Evolutionary conservation across 306 rosid genomes (phyloP).

Genomic region (Mimosa bimucronata): DNA sequence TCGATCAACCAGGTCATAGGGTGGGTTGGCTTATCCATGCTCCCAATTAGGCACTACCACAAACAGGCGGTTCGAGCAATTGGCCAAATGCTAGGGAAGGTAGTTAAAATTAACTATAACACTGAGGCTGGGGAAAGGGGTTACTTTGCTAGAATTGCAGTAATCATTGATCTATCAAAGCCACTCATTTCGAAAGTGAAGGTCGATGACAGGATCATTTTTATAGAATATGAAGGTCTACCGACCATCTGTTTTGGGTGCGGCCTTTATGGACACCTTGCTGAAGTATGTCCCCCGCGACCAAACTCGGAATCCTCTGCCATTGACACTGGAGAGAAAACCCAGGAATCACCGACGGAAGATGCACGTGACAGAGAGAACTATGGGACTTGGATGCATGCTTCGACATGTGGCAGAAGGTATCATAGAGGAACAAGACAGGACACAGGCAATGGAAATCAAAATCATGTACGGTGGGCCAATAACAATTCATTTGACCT

Average conservation of each 20-base stretch:
- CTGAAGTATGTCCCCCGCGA: neutral
- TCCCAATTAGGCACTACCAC: neutral
- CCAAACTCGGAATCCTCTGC: too few relatives aligned
- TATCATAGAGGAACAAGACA: neutral
- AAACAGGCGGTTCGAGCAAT: too few relatives aligned
- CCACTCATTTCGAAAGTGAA: neutral
- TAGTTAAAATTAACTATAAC: too few relatives aligned
- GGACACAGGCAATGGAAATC: too few relatives aligned
- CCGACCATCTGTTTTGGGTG: too few relatives aligned
- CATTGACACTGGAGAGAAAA: too few relatives aligned
- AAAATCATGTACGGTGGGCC: too few relatives aligned
- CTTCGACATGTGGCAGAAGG: neutral
- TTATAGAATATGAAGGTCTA: too few relatives aligned
- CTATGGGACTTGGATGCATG: too few relatives aligned
- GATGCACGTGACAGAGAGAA: too few relatives aligned
- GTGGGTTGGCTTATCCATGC: neutral
- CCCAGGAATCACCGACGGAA: neutral
- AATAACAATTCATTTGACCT: too few relatives aligned
- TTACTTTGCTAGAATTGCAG: neutral
- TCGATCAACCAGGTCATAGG: neutral
- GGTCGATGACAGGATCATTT: neutral
- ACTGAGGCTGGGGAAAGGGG: neutral
- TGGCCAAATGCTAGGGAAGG: neutral
- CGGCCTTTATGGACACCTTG: neutral
- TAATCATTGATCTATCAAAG: neutral